Evolutionary conservation across 331 rosid species (phyloP), one percentile per base, ranked within the genome.

Genomic region (Spiraea crenata): DNA sequence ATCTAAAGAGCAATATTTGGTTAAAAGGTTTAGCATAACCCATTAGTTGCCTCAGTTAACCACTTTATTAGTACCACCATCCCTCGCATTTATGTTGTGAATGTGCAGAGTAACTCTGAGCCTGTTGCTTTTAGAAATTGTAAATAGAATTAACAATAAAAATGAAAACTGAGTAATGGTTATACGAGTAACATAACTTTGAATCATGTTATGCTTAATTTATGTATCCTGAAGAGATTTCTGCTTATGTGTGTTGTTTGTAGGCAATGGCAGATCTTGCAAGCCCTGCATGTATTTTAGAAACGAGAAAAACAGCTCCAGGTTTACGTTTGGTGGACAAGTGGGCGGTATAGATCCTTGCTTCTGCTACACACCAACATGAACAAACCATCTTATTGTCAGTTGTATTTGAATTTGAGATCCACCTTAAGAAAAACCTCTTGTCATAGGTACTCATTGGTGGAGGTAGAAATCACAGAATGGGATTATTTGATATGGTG

Each of bases 221-320:
- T 59, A 69, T 37, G 39, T 72, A 39, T 69, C 6, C 5, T 37
- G 66, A 12, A n/a, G 69, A 58, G 5, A 6, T 66, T 58, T 41
- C 65, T 19, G 14, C 38, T 25, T 16, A 74, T 74, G 54, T 60
- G 57, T 50, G 47, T 83, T 83, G 3, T 72, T 11, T 51, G 77
- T 73, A 91, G 96, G 88, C 81, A 86, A 93, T 89, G 97, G 95
- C 95, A 49, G 86, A 80, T 82, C 92, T 90, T 79, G 99, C 99
- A 17, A 40, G 40, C 78, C 97, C 97, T 71, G 97, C 99, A 5
- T 71, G 83, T 76, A 74, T 89, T 1, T 75, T 87, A 83, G 97
- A 93, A 83, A 93, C 96, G 3, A 84, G 99, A 66, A 93, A 93
- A 87, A 91, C 96, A 72, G 96, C 95, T 55, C 97, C 99, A 3